Conservation (phyloP, 768 basidiomycete genomes). For the Phylloporus sp. region DNA sequence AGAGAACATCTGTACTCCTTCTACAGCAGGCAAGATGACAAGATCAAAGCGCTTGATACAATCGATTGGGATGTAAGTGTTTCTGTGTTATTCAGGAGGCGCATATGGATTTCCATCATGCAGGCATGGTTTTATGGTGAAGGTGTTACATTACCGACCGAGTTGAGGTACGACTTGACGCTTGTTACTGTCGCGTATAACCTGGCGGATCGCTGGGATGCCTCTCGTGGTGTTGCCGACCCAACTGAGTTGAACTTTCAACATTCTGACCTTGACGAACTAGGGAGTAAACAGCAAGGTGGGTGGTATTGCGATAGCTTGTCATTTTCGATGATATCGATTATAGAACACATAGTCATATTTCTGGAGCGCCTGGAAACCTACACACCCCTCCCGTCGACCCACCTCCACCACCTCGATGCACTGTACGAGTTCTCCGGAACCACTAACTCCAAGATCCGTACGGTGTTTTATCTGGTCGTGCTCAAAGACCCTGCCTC, state of each 20-base stretch:
- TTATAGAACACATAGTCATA: constrained; percentile 36
- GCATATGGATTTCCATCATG: not conserved
- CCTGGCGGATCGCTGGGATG: constrained; percentile 52
- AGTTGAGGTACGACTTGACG: constrained; percentile 51
- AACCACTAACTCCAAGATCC: constrained; percentile 48
- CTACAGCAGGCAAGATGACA: constrained; percentile 41
- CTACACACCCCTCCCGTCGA: constrained; percentile 39
- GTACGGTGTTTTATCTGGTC: constrained; percentile 48
- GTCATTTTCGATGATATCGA: not conserved
- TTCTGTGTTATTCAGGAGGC: not conserved
- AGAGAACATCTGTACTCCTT: constrained; percentile 55
- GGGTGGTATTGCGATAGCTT: not conserved
- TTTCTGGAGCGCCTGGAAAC: constrained; percentile 53
- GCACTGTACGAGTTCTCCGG: constrained; percentile 41
- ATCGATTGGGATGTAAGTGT: constrained; percentile 55
- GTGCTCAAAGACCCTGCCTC: constrained; percentile 39
- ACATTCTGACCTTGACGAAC: constrained; percentile 41
- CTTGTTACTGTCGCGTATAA: constrained; percentile 48
- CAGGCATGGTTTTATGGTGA: constrained; percentile 59
- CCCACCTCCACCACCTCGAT: constrained; percentile 41
- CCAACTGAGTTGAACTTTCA: constrained; percentile 39
- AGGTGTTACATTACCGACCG: constrained; percentile 45
- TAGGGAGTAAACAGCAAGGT: constrained; percentile 53
- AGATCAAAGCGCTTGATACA: constrained; percentile 37
- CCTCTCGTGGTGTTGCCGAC: constrained; percentile 36